phyloP scores from a whole-genome alignment of 768 basidiomycete genomes.

The Myochromella boudieri region DNA sequence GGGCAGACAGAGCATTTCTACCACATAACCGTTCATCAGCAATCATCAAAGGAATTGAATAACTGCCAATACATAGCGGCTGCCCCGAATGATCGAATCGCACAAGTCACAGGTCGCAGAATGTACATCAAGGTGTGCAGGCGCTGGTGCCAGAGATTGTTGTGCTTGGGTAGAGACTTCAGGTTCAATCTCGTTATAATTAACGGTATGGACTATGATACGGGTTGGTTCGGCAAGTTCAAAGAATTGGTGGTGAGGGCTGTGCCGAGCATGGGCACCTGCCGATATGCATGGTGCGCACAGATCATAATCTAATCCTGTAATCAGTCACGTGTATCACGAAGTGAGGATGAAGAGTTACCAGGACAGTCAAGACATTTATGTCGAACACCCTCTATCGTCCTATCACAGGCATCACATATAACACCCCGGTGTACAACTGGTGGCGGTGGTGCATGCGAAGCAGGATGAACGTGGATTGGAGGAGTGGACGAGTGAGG shows the following conservation, averaged over 20 bases:
- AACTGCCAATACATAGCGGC: slow-evolving; percentile 55
- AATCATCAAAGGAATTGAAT: slow-evolving; percentile 1
- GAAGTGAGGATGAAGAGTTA: slow-evolving; percentile 27
- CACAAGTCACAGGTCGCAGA: slow-evolving; percentile 77
- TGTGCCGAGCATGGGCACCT: slow-evolving; percentile 52
- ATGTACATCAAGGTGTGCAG: slow-evolving; percentile 42
- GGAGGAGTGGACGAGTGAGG: not conserved
- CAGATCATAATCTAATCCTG: slow-evolving; percentile 67
- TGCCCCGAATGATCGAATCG: slow-evolving; percentile 65
- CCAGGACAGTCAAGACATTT: slow-evolving; percentile 80
- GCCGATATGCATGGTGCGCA: slow-evolving; percentile 56
- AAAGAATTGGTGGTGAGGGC: slow-evolving; percentile 70
- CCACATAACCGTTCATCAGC: not conserved
- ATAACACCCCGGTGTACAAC: slow-evolving; percentile 57
- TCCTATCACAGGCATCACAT: slow-evolving; percentile 64
- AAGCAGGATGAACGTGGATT: slow-evolving; percentile 3
- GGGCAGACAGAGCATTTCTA: slow-evolving; percentile 82
- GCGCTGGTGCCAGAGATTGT: slow-evolving; percentile 8
- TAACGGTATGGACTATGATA: slow-evolving; percentile 63
- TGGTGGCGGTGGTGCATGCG: slow-evolving; percentile 25
- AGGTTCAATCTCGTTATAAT: slow-evolving; percentile 41
- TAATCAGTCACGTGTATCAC: not conserved
- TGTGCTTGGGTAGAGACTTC: slow-evolving; percentile 24
- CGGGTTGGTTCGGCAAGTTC: slow-evolving; percentile 65
- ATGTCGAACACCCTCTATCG: slow-evolving; percentile 65